Conservation (phyloP, 495 filamentous ascomycete genomes). For the Penicillium angulare region DNA sequence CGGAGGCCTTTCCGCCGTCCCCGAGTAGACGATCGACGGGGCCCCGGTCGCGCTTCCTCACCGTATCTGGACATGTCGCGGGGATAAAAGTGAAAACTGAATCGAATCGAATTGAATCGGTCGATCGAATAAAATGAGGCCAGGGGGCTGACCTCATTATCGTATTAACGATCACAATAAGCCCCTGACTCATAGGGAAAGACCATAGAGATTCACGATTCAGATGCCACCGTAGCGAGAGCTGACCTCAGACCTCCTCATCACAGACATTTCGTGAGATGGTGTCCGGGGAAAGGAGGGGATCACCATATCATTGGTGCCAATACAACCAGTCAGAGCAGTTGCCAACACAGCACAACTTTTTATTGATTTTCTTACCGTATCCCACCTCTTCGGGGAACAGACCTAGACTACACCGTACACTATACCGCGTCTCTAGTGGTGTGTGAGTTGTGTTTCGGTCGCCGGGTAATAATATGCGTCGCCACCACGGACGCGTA, state of each 20-base stretch:
- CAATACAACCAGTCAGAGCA: background rate
- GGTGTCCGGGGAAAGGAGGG: background rate
- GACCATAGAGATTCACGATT: background rate
- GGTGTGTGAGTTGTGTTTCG: background rate
- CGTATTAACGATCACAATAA: background rate
- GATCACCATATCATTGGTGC: background rate
- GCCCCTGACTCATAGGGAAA: slow-evolving; percentile 12
- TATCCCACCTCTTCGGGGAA: no score
- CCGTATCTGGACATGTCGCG: slow-evolving; percentile 8
- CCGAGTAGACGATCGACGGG: slow-evolving; percentile 11
- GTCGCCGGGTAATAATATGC: slow-evolving; percentile 7
- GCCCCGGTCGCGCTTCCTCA: slow-evolving; percentile 2
- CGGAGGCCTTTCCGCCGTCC: slow-evolving; percentile 11
- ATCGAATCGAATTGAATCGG: background rate
- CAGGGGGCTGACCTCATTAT: background rate
- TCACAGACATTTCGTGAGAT: background rate
- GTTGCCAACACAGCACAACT: no score
- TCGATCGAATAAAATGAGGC: background rate
- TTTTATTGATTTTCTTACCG: no score
- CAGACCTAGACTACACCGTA: background rate
- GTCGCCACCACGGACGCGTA: background rate
- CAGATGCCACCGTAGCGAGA: slow-evolving; percentile 3
- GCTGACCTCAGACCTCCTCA: slow-evolving; percentile 10
- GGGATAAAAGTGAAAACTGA: background rate
- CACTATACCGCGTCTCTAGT: background rate